phyloP scores from a whole-genome alignment of 257 asterid genomes.

The Solanum ossicruentum region DNA sequence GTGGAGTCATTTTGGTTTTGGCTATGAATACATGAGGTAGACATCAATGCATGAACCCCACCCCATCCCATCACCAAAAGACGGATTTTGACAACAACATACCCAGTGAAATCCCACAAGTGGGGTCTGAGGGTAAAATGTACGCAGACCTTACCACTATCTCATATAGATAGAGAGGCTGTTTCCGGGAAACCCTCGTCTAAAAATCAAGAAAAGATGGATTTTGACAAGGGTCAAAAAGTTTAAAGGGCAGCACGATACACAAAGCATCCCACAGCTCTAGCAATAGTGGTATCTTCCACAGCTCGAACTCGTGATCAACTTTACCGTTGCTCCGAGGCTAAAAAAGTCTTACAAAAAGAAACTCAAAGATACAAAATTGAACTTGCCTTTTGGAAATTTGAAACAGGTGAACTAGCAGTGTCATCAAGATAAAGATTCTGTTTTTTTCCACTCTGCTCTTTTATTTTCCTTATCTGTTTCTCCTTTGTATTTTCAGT shows the following conservation, averaged over 20 bases:
- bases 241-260: neutral
- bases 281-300: neutral
- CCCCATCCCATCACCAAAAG: neutral
- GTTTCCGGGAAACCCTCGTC: no score
- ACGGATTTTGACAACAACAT: neutral
- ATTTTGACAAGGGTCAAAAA: neutral
- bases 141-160: no score
- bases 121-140: no score
- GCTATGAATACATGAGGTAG: neutral
- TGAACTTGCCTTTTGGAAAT: constrained; percentile 15
- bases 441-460: constrained; percentile 6
- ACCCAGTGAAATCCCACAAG: no score
- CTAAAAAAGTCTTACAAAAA: neutral
- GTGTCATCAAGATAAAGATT: constrained; percentile 70
- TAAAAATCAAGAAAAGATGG: no score
- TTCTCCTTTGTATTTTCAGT: constrained; percentile 15
- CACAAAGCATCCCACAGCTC: neutral
- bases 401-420: constrained; percentile 61
- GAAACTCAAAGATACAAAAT: neutral
- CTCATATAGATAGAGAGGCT: no score
- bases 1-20: neutral
- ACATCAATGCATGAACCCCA: neutral
- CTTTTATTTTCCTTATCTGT: constrained; percentile 12
- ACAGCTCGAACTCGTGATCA: neutral
- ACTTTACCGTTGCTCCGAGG: neutral